These are phyloP conservation scores for Aspergillus pseudotamarii DNA, from an alignment of 2,329 filamentous ascomycete genomes.

Conservation along the genomic window DNA sequence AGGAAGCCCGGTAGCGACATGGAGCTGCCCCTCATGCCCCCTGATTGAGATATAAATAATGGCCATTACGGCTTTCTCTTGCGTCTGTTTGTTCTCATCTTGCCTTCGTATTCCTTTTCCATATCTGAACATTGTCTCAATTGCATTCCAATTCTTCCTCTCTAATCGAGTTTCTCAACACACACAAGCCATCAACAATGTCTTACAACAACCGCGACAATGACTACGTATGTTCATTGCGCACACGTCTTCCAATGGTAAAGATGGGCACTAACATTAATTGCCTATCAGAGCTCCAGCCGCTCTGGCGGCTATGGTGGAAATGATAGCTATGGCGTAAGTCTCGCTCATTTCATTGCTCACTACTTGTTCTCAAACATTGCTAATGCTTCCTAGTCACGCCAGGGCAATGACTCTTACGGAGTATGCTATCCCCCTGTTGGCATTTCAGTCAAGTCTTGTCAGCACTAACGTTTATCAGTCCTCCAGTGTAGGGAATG, in stretches of 20 bases:
- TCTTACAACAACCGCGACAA: conserved; percentile 3
- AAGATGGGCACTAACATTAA: neutral
- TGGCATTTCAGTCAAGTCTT: neutral
- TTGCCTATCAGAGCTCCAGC: neutral
- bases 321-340: neutral
- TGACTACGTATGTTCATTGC: neutral
- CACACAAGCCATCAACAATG: neutral
- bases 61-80: neutral
- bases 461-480: neutral
- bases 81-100: neutral
- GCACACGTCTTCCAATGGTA: neutral
- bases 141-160: neutral
- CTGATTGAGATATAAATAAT: neutral
- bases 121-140: neutral
- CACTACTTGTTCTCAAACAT: neutral
- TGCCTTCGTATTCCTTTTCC: neutral
- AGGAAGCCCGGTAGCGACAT: neutral
- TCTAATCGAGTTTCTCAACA: neutral
- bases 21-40: neutral
- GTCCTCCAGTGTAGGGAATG: neutral
- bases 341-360: neutral
- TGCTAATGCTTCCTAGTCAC: neutral
- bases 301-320: neutral
- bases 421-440: neutral
- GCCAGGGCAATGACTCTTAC: neutral